Evolutionary conservation across 805 yeast genomes (phyloP), one percentile per base, ranked within the genome.

Genomic region (Tetrapisispora phaffii): DNA sequence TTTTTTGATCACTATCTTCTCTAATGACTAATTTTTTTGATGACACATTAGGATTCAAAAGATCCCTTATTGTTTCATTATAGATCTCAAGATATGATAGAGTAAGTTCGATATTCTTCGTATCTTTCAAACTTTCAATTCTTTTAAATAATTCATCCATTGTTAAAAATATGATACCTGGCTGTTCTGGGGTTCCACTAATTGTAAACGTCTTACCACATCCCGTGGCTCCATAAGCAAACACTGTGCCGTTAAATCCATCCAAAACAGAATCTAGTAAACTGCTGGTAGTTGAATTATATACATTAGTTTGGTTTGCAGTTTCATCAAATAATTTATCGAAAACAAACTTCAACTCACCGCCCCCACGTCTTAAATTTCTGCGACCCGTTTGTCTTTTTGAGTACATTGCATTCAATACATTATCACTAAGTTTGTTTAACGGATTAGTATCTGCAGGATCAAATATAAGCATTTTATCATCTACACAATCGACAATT

Each of bases 161-260:
- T 0, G 96, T 81, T 35, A 81, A 65, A 54, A 80, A 85, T 0
- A 87, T 82, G 13, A 89, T 75, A 0, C 96, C 96, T 0, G 95
- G 96, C 22, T 74, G 66, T 2, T 75, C 75, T 0, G 79, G 72
- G 0, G 80, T 74, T 0, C 96, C 96, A 59, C 82, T 76, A 28
- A 89, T 84, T 0, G 97, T 89, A 60, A 83, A 87, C 0, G 97
- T 89, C 59, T 89, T 89, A n/a, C 97, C 97, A 63, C 97, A 89
- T 0, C 97, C 97, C 0, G 97, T 89, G 24, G 97, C 95, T 1
- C 97, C 97, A 60, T 89, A 89, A 0, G 97, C 97, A 68, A 89
- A 89, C 0, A 89, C 86, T 0, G 96, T 87, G 6, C 95, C 82
- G 60, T 90, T 88, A 63, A 70, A 85, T 0, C 97, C 97, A 49